Evolutionary conservation across 1,139 yeast genomes (phyloP).

Genomic region (Candida sanyaensis): DNA sequence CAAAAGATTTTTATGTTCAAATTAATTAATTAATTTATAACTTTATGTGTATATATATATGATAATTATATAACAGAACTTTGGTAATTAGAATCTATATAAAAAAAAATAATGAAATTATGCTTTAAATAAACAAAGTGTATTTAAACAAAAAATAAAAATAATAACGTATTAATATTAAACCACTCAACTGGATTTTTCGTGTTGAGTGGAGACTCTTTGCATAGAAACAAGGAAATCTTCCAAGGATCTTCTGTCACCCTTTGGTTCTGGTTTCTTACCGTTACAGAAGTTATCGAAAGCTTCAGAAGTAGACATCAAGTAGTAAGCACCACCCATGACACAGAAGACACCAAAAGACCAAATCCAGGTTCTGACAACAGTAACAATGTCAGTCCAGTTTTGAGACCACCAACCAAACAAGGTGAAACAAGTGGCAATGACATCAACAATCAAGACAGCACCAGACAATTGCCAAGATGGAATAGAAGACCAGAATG

Average conservation of each 20-base stretch:
- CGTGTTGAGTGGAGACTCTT: constrained; percentile 98
- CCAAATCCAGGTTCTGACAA: constrained; percentile 92
- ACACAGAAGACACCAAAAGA: constrained; percentile 95
- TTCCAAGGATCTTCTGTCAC: constrained; percentile 80
- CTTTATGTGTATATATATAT: neutral
- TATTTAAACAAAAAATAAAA: neutral
- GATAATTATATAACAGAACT: neutral
- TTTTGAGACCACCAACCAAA: constrained; percentile 99
- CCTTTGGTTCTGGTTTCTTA: constrained; percentile 65
- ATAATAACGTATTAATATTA: neutral
- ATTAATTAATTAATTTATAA: neutral
- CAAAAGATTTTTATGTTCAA: neutral
- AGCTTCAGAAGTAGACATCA: constrained; percentile 83
- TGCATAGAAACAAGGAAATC: constrained; percentile 97
- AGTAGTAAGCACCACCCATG: constrained; percentile 95
- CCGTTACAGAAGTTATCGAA: constrained; percentile 97
- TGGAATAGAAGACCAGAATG: constrained; percentile 91
- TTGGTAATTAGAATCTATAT: neutral
- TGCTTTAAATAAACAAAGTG: neutral
- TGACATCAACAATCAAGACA: constrained; percentile 81
- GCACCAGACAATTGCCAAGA: constrained; percentile 97
- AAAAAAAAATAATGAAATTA: neutral
- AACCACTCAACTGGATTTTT: constrained; percentile 52
- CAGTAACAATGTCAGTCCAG: constrained; percentile 96
- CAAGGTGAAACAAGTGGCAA: constrained; percentile 87